Percentiles rank a stretch among this genome's conserved stretches.
phyloP scores from a whole-genome alignment of 805 yeast species.

The Kockiozyma suomiensis region DNA sequence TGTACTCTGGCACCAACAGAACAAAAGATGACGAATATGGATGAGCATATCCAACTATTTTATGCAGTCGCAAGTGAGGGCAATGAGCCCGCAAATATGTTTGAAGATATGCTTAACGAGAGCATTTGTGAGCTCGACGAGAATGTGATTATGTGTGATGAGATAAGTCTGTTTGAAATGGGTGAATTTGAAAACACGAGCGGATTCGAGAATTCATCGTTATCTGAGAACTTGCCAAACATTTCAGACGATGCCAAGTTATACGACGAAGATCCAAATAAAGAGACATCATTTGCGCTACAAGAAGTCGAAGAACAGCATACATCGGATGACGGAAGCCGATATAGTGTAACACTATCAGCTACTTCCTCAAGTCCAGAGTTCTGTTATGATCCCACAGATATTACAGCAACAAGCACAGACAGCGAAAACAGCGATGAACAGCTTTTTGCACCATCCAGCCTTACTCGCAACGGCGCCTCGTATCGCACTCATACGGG shows the following conservation, averaged over 20 bases:
- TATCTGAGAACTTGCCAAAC: not conserved
- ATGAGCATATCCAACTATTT: too few species aligned
- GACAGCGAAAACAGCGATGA: not conserved
- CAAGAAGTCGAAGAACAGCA: not conserved
- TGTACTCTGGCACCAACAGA: too few species aligned
- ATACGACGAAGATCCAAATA: too few species aligned
- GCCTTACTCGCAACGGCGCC: not conserved
- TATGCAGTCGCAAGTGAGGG: too few species aligned
- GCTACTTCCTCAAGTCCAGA: not conserved
- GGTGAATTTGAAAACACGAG: not conserved
- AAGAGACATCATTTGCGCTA: not conserved
- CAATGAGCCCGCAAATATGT: too few species aligned
- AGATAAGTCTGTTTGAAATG: not conserved
- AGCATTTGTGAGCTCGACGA: too few species aligned
- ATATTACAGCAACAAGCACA: not conserved
- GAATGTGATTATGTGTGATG: too few species aligned
- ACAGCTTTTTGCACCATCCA: not conserved
- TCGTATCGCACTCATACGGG: not conserved
- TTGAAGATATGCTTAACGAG: too few species aligned
- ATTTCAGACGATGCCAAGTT: not conserved
- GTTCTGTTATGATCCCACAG: not conserved
- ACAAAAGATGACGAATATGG: too few species aligned
- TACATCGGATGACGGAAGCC: not conserved
- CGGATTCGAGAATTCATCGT: not conserved
- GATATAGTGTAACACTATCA: too few species aligned